Conservation (phyloP, 2,329 filamentous ascomycete genomes). For the Orbilia ellipsospora region DNA sequence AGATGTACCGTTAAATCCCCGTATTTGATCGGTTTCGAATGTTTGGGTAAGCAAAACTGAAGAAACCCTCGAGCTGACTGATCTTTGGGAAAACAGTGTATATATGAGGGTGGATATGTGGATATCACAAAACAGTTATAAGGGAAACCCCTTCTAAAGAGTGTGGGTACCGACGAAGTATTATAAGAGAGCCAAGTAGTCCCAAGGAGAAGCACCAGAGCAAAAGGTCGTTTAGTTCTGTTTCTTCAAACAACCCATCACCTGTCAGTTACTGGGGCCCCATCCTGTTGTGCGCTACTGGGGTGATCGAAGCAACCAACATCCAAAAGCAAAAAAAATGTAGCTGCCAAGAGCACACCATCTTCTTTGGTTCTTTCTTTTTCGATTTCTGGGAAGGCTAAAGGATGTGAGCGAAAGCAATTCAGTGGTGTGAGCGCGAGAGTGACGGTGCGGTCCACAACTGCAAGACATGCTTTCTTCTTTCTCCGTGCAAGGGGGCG, state of each 20-base stretch:
- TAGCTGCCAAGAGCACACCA: slow-evolving; percentile 35
- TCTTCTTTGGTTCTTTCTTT: slow-evolving; percentile 23
- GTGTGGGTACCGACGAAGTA: slow-evolving; percentile 53
- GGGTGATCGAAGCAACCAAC: slow-evolving; percentile 43
- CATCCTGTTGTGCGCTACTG: slow-evolving; percentile 33
- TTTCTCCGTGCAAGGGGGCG: slow-evolving; percentile 6
- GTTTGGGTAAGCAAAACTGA: slow-evolving; percentile 24
- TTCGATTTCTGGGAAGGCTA: slow-evolving; percentile 24
- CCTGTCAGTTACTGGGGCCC: slow-evolving; percentile 48
- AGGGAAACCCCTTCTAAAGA: too few species aligned
- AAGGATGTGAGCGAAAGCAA: slow-evolving; percentile 30
- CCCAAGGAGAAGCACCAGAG: slow-evolving; percentile 14
- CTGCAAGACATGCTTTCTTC: slow-evolving; percentile 51
- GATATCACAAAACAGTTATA: too few species aligned
- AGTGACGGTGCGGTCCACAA: slow-evolving; percentile 53
- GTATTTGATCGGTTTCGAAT: slow-evolving; percentile 40
- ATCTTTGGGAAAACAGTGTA: too few species aligned
- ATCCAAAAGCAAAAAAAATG: slow-evolving; percentile 51
- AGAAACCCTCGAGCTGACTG: slow-evolving; percentile 9
- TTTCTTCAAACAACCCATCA: slow-evolving; percentile 54
- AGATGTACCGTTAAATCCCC: slow-evolving; percentile 35
- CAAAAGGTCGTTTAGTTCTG: slow-evolving; percentile 28
- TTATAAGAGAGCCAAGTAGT: slow-evolving; percentile 41
- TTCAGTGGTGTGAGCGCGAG: slow-evolving; percentile 51
- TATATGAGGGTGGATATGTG: too few species aligned